Evolutionary conservation across 2,329 filamentous ascomycete species (phyloP).

Genomic region (Chaetomiaceae sp.): DNA sequence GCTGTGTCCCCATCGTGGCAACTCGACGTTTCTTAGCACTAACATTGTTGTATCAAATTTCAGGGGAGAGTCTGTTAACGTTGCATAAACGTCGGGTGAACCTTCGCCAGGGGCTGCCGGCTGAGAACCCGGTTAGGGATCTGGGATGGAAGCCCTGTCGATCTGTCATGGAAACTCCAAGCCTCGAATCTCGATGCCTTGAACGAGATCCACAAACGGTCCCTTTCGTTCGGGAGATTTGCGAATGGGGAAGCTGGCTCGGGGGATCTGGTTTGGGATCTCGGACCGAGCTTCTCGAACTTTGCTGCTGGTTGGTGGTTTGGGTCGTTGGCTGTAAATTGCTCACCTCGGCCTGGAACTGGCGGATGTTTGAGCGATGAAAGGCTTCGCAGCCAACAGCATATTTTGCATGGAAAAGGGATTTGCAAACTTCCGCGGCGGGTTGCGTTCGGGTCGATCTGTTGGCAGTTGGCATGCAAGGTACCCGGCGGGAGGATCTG

Average conservation of each 20-base stretch:
- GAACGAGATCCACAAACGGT: background rate
- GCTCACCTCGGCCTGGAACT: background rate
- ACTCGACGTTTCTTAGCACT: background rate
- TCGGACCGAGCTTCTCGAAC: background rate
- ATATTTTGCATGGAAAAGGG: background rate
- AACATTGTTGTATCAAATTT: constrained; percentile 1
- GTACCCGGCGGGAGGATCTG: background rate
- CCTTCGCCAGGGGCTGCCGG: background rate
- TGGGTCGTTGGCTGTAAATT: background rate
- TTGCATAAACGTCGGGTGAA: constrained; percentile 3
- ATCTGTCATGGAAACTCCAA: background rate
- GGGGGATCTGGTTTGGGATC: background rate
- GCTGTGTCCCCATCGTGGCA: constrained; percentile 6
- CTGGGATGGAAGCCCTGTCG: background rate
- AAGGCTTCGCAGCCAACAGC: background rate
- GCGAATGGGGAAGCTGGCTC: constrained; percentile 6
- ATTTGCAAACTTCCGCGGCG: constrained; percentile 7
- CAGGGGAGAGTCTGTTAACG: constrained; percentile 6
- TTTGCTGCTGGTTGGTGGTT: background rate
- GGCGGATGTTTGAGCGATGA: background rate
- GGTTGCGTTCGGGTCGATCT: background rate
- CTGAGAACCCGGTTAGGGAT: background rate
- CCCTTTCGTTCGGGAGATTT: constrained; percentile 3
- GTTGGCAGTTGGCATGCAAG: background rate
- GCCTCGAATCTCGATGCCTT: no score